Base-by-base conservation (phyloP, 106 monocot genomes). In the Xerophyta viscosa region DNA sequence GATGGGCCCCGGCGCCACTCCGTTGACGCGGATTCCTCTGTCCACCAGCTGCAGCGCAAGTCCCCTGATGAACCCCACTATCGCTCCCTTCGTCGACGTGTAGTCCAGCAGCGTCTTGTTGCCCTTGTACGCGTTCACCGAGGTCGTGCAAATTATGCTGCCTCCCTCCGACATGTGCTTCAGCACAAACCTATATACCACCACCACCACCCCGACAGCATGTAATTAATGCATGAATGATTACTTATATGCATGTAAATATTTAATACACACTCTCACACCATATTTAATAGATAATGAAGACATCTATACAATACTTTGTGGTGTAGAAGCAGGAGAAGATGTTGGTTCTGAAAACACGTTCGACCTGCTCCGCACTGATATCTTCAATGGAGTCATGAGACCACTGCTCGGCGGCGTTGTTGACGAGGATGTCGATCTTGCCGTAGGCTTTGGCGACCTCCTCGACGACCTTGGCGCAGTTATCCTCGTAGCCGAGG, bases 31-130 rank as follows among this genome's bases (percentile, higher is more conserved):
- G 6, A 92, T 92, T 36, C 83, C 92, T 27, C 46, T 63, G n/a
- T 64, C 58, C 31, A 46, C 86, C 25, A 87, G 24, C 55, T 72
- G 67, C 60, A 81, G 24, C 6, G 81, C 81, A 18, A 91, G 69
- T 8, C 55, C 69, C 17, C 81, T 31, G 1, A 81, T 91, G 75
- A 84, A 85, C 19, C 68, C 65, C 51, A 81, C 74, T 48, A 86
- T 74, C 4, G 79, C 92, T 1, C 92, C 92, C 52, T 92, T 92
- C 3, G 79, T 92, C 13, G 86, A 41, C 20, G 92, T 71, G 73
- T 82, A 86, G 60, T 86, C 86, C 8, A 82, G 29, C 20, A 79
- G 68, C 61, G 8, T 68, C 18, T 46, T 26, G 58, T 71, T 54
- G 0, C 85, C 85, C 49, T 77, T 79, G 76, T 86, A 87, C 6